Base-by-base conservation (phyloP, 1,139 yeast species). In the Magnusiomyces tetraspermus region DNA sequence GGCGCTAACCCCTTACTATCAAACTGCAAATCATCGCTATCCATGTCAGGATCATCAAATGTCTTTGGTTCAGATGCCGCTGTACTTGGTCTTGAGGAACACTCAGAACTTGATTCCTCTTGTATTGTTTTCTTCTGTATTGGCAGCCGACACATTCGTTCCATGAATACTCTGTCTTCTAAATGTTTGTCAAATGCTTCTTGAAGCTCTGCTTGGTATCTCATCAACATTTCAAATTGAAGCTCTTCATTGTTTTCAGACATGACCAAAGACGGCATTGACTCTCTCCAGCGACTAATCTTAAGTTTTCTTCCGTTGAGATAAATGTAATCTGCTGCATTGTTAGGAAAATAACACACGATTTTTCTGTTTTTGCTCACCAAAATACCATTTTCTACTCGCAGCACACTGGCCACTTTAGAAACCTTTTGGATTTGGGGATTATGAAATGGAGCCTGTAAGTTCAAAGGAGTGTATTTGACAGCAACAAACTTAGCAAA, bases 251-350 rank as follows among this genome's bases (percentile, higher is more conserved):
- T 58, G 10, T 60, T 57, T 6, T 49, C 50, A 2, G 65, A 60
- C 46, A 59, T 61, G n/a, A 64, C 58, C 2, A 60, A 57, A 11
- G 69, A 62, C 13, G 60, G 56, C 23, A 63, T 60, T 2, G 69
- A 71, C 19, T 64, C 61, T 26, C 57, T 55, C 72, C 72, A 69
- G 11, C 40, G 40, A n/a, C 17, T 36, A 17, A 36, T 36, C 6
- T 10, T n/a, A 5, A 36, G 15, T n/a, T 17, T 36, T 10, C 15
- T 10, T 5, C 40, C 40, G 6, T 36, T n/a, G 17, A 36, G 6
- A n/a, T 36, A 36, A 8, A 36, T 36, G 17, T 5, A 36, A n/a
- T 36, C 40, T 17, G 40, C 5, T 5, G 19, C 15, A 10, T 17
- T 17, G 19, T 10, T 13, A n/a, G 8, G 19, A 5, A 36, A 36